Evolutionary conservation across 2,329 filamentous ascomycete species (phyloP), one percentile per base, ranked within the genome.

Genomic region (Sarocladium strictum): DNA sequence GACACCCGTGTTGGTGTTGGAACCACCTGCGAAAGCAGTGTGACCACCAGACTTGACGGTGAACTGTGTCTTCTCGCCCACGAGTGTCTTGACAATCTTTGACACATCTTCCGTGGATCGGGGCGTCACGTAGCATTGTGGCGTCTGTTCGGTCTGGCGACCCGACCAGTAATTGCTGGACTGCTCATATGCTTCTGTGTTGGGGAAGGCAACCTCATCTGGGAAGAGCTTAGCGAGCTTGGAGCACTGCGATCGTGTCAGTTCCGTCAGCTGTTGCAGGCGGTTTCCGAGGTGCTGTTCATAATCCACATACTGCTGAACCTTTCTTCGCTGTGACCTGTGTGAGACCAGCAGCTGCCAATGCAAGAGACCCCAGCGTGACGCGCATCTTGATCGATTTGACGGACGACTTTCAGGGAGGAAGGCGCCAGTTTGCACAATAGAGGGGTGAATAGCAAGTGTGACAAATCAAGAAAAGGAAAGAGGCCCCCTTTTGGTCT

Each of bases 11-110:
- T 64, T 60, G 35, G 67, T 69, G 24, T 64, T 74, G 0, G 74
- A 72, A 3, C 68, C 65, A 5, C 69, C 70, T 0, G 67, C 64
- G 58, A 73, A 72, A 3, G 70, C 66, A 5, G 70, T 67, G 58
- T 78, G 76, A 0, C 75, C 76, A n/a, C 75, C 75, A 53, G 72
- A 72, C 41, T 72, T 72, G 32, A 71, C 67, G 0, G 75, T 71
- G 59, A 76, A 76, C 27, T 45, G 35, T 26, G 53, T 54, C 49
- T 49, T n/a, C 12, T 37, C 26, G 12, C 12, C 45, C 35, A 54
- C 19, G 24, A 53, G 32, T 1, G 62, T 56, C 5, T 57, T 54
- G 1, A 33, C 38, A 19, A 49, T 32, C 9, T 12, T 32, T 3
- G 60, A 58, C 9, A 66, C 58, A 45, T 65, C 62, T 1, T 51